Evolutionary conservation across 2,329 filamentous ascomycete species (phyloP).

Genomic region (Atkinsonella hypoxylon): DNA sequence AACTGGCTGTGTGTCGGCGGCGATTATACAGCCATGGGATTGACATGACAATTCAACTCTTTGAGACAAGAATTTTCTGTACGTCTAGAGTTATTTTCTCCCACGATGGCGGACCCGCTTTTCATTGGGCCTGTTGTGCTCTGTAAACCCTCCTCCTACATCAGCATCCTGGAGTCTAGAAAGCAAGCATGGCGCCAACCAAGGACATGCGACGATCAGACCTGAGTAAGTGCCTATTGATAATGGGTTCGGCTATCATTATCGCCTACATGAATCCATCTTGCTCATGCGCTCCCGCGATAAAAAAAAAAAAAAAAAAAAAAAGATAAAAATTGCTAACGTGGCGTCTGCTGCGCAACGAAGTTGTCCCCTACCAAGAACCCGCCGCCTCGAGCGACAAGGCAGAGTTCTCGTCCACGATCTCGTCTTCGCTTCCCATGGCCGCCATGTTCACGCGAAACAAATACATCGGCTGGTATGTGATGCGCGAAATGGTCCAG

Average conservation of each 20-base stretch:
- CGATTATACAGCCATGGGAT: neutral
- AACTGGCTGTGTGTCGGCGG: neutral
- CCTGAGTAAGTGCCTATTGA: slow-evolving; percentile 24
- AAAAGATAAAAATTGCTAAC: neutral
- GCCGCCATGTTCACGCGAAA: slow-evolving; percentile 90
- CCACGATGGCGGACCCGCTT: slow-evolving; percentile 2
- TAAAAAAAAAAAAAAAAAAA: neutral
- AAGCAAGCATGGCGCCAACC: slow-evolving; percentile 25
- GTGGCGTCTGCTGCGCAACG: slow-evolving; percentile 4
- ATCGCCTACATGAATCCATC: neutral
- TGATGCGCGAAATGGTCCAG: slow-evolving; percentile 2
- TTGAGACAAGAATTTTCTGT: no score
- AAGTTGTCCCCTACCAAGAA: slow-evolving; percentile 88
- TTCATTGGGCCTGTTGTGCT: neutral
- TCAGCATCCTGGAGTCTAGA: slow-evolving; percentile 1
- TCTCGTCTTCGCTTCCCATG: slow-evolving; percentile 80
- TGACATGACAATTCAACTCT: neutral
- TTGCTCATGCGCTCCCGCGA: neutral
- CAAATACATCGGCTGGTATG: slow-evolving; percentile 60
- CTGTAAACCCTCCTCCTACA: neutral
- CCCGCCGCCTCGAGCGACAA: slow-evolving; percentile 51
- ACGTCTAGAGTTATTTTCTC: no score
- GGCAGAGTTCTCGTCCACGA: slow-evolving; percentile 60
- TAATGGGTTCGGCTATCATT: neutral
- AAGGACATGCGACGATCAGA: slow-evolving; percentile 34